Evolutionary conservation across 2,329 filamentous ascomycete species (phyloP).

Genomic region (Apiospora kogelbergensis): DNA sequence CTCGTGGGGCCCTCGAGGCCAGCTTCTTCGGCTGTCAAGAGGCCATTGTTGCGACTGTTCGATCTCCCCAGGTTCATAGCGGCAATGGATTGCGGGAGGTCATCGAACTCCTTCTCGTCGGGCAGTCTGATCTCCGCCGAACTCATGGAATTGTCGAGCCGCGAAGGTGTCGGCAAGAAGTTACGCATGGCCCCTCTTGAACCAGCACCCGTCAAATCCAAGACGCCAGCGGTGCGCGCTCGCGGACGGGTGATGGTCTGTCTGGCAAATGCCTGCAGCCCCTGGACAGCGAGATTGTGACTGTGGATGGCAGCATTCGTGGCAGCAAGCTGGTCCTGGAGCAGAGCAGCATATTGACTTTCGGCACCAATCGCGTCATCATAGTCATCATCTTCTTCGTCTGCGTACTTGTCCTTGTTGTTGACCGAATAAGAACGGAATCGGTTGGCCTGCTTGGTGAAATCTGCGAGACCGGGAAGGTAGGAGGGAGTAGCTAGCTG

Average conservation of each 20-base stretch:
- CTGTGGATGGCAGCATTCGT: constrained; percentile 76
- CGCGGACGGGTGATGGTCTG: constrained; percentile 81
- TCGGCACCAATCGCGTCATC: constrained; percentile 55
- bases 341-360: constrained; percentile 58
- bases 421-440: constrained; percentile 99
- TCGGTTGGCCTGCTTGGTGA: constrained; percentile 76
- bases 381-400: constrained; percentile 80
- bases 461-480: constrained; percentile 72
- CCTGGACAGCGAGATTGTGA: constrained; percentile 88
- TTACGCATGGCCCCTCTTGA: constrained; percentile 57
- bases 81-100: constrained; percentile 79
- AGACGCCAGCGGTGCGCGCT: constrained; percentile 85
- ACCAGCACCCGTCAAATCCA: constrained; percentile 65
- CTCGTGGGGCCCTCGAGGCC: constrained; percentile 87
- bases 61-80: constrained; percentile 71
- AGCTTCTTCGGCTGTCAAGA: constrained; percentile 73
- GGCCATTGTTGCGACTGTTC: constrained; percentile 64
- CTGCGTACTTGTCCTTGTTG: constrained; percentile 94
- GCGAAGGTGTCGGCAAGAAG: constrained; percentile 72
- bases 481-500: constrained; percentile 72
- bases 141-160: constrained; percentile 74
- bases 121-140: constrained; percentile 72
- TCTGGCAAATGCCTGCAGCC: constrained; percentile 69
- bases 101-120: constrained; percentile 77
- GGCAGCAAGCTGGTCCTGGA: constrained; percentile 63